Percentiles rank a stretch among this genome's conserved stretches.
These are phyloP conservation scores for Colletotrichum musae DNA, from an alignment of 2,329 filamentous ascomycete species.

Conservation along the genomic window DNA sequence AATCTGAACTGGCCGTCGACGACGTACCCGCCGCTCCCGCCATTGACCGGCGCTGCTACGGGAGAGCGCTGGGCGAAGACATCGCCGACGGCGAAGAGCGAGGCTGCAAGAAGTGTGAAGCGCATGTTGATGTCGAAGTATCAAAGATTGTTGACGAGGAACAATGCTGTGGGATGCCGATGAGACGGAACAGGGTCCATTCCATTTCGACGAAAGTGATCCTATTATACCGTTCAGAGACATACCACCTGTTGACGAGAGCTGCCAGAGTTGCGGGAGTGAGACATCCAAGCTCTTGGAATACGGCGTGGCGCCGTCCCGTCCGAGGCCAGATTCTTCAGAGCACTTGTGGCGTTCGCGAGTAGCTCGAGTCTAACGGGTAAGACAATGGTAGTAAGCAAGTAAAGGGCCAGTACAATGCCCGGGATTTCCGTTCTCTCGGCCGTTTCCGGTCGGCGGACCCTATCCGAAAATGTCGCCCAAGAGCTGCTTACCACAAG, in stretches of 20 bases:
- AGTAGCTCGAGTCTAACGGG: neutral
- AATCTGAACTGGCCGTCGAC: conserved; percentile 13
- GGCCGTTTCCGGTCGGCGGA: neutral
- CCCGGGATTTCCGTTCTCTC: neutral
- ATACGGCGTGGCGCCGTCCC: conserved; percentile 8
- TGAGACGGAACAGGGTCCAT: neutral
- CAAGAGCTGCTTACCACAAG: conserved; percentile 3
- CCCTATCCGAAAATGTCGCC: neutral
- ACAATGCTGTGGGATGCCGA: too few relatives aligned
- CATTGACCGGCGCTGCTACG: neutral
- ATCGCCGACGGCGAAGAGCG: neutral
- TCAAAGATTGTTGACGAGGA: neutral
- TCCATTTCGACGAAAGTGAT: neutral
- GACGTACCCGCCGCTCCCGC: neutral
- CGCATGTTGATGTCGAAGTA: neutral
- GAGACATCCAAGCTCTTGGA: neutral
- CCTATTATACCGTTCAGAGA: neutral
- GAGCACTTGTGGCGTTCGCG: neutral
- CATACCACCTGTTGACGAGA: neutral
- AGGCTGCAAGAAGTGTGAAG: neutral
- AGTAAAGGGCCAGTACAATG: neutral
- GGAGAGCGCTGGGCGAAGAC: conserved; percentile 1
- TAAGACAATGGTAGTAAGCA: neutral
- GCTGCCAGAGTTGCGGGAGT: too few relatives aligned
- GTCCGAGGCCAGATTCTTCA: neutral